A percentile compares a stretch with the other conserved stretches of the same genome.
phyloP scores from a whole-genome alignment of 768 basidiomycete genomes.

The Mycena albidolilacea region DNA sequence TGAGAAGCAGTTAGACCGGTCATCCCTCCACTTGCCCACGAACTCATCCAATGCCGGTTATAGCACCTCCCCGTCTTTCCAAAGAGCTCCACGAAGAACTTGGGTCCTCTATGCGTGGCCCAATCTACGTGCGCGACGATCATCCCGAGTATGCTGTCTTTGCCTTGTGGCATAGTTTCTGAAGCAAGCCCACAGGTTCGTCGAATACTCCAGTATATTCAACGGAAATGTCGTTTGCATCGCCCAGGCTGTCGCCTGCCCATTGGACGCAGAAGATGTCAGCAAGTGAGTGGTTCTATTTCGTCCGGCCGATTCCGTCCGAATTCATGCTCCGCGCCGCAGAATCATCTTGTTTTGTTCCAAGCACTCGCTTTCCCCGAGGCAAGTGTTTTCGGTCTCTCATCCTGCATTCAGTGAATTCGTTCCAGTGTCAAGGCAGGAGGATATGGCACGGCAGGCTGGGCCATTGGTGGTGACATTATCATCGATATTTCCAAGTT shows the following conservation, averaged over 20 bases:
- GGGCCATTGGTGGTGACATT: conserved; percentile 90
- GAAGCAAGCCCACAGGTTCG: conserved; percentile 53
- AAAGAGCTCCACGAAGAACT: conserved; percentile 62
- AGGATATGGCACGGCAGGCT: conserved; percentile 92
- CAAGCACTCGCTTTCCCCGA: conserved; percentile 75
- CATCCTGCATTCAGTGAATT: neutral
- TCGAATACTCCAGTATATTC: conserved; percentile 71
- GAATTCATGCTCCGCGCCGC: neutral
- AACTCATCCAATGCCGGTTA: conserved; percentile 28
- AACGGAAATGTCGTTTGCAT: conserved; percentile 80
- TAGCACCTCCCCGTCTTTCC: conserved; percentile 40
- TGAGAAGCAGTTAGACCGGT: conserved; percentile 14
- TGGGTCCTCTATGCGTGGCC: conserved; percentile 60
- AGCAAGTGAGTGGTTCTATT: conserved; percentile 70
- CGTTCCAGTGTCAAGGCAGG: conserved; percentile 77
- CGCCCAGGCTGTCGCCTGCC: conserved; percentile 78
- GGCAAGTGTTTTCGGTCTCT: neutral
- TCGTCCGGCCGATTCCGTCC: neutral
- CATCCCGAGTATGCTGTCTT: conserved; percentile 54
- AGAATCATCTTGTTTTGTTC: conserved; percentile 83
- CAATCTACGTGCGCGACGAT: conserved; percentile 61
- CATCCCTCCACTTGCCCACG: conserved; percentile 5
- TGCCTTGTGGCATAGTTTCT: neutral
- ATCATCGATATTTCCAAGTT: conserved; percentile 86
- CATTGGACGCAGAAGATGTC: conserved; percentile 85